Evolutionary conservation across 2,329 filamentous ascomycete species (phyloP), one percentile per base, ranked within the genome.

Genomic region (Endocalyx cinctus): DNA sequence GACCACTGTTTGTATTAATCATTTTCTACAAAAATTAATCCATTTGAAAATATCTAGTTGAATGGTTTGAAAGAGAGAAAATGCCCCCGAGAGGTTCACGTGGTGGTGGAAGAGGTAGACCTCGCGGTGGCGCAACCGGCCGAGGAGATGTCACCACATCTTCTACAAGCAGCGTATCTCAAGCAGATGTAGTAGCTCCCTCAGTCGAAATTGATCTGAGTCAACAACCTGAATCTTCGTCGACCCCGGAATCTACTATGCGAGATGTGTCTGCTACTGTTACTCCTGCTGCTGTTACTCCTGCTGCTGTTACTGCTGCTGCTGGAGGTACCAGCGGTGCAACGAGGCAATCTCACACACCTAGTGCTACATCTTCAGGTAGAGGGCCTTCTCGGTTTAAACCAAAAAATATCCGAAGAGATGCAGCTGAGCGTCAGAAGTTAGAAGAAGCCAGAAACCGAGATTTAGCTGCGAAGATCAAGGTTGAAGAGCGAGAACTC

Each of bases 321-420:
- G n/a, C n/a, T n/a, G n/a, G n/a, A n/a, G 20, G 8, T 23, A n/a
- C 20, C 20, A n/a, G 20, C 20, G 15, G 43, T 12, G 33, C 33
- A 18, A 28, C 38, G 28, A 39, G 46, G 15, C 41, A 58, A 15
- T 57, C 55, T 6, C 45, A 56, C 22, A 52, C 59, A 5, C 48
- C 63, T 4, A 54, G 58, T 23, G 56, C 57, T 8, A 54, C 61
- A 17, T 61, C 59, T 13, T n/a, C n/a, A n/a, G n/a, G n/a, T n/a
- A 49, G 59, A n/a, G 50, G 53, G 14, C 39, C 51, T 8, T 59
- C 58, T 25, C 60, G 69, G 23, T 71, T 72, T 33, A 63, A 62
- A 32, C 70, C 70, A 18, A 71, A 64, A 43, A 68, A 65, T 38
- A 49, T 71, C 29, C 62, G 70, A 33, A 58, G 70, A 62, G 67